Conservation (phyloP, 1,139 yeast species). For the Wickerhamiella infanticola region DNA sequence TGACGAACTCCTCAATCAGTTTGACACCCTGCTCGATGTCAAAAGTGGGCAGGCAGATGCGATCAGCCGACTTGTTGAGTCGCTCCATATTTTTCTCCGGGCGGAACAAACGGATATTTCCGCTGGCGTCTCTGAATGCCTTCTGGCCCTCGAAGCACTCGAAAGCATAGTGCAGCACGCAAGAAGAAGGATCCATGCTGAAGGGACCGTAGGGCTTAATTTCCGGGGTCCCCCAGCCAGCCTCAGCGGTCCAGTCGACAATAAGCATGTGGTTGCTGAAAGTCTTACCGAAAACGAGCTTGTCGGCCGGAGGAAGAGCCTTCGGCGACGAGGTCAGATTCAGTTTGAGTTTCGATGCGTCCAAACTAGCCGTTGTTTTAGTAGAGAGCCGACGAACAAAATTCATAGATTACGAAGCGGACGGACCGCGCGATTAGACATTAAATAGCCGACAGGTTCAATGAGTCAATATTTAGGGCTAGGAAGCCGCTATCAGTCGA, state of each 20-base stretch:
- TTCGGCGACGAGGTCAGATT: conserved; percentile 46
- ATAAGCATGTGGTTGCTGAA: conserved; percentile 87
- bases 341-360: conserved; percentile 52
- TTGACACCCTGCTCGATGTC: conserved; percentile 63
- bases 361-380: conserved; percentile 18
- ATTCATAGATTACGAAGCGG: neutral
- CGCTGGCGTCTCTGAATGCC: conserved; percentile 57
- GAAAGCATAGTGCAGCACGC: conserved; percentile 88
- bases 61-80: conserved; percentile 72
- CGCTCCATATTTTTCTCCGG: conserved; percentile 84
- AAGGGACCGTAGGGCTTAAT: conserved; percentile 74
- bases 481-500: too few species aligned
- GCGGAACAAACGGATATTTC: conserved; percentile 68
- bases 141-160: conserved; percentile 94
- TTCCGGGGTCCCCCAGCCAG: conserved; percentile 78
- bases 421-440: neutral
- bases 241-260: conserved; percentile 59
- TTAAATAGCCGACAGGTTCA: too few species aligned
- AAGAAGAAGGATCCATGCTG: conserved; percentile 66
- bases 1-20: conserved; percentile 57
- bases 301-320: conserved; percentile 49
- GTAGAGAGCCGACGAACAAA: neutral
- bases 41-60: conserved; percentile 77
- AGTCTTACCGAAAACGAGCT: conserved; percentile 70
- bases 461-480: too few species aligned